Percentiles rank a stretch among this genome's conserved stretches.
phyloP scores from a whole-genome alignment of 2,329 filamentous ascomycete species.

The Blumeria graminis region DNA sequence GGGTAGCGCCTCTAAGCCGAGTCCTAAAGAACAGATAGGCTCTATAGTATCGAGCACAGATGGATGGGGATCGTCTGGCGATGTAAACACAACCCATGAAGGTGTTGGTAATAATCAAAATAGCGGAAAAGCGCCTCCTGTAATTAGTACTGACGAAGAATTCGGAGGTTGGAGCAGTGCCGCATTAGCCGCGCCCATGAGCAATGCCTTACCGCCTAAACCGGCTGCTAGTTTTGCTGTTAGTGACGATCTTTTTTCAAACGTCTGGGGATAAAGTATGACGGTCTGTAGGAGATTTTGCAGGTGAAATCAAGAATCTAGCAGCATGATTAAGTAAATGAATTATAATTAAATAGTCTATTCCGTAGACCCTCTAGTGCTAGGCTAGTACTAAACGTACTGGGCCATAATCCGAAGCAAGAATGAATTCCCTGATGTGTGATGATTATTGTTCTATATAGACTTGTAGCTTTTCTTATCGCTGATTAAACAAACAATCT shows the following conservation, averaged over 20 bases:
- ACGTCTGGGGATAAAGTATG: slow-evolving; percentile 56
- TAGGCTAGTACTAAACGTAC: too few species aligned
- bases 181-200: slow-evolving; percentile 26
- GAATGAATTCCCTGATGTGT: too few species aligned
- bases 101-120: slow-evolving; percentile 30
- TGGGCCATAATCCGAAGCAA: too few species aligned
- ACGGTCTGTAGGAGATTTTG: too few species aligned
- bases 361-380: too few species aligned
- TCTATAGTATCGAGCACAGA: slow-evolving; percentile 13
- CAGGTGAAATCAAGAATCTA: too few species aligned
- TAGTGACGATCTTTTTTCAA: slow-evolving; percentile 77
- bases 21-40: slow-evolving; percentile 22
- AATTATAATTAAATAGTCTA: too few species aligned
- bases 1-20: slow-evolving; percentile 30
- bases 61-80: slow-evolving; percentile 25
- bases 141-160: slow-evolving; percentile 73
- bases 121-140: slow-evolving; percentile 28
- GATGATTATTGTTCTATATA: too few species aligned
- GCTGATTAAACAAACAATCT: slow-evolving; percentile 11
- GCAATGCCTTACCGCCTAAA: slow-evolving; percentile 23
- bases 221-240: slow-evolving; percentile 34
- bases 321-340: too few species aligned
- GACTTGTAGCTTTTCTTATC: neutral
- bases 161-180: slow-evolving; percentile 87
- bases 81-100: slow-evolving; percentile 26